Base-by-base conservation (phyloP, 2,329 filamentous ascomycete genomes). In the Torrubiella hemipterigena region DNA sequence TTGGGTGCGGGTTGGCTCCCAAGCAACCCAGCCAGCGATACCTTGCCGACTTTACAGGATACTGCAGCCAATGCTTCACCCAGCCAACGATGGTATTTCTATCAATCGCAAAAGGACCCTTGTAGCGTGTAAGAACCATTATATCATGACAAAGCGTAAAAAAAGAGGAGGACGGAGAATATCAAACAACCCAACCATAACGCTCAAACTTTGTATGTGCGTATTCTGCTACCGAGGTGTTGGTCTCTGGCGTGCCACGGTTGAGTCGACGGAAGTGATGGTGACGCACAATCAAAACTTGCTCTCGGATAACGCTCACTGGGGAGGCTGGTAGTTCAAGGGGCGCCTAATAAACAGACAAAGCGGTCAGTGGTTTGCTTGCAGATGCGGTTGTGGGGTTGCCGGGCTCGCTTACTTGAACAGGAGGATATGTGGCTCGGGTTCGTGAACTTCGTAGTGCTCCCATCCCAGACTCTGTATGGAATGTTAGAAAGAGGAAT, bases 401-500 rank as follows among this genome's bases (percentile, higher is more conserved):
- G n/a, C 13, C 9, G 8, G n/a, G n/a, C n/a, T n/a, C n/a, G n/a
- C 82, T 57, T 64, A 95, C 89, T 98, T 98, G 73, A 98, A 98
- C 19, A 98, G 73, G 33, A 98, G 72, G 50, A 98, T 98, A 57
- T 98, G 91, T 42, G 91, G 91, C 63, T 98, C 91, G 26, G 91
- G 91, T 58, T 96, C 91, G 57, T 98, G 91, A 33, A 98, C 91
- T 59, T 98, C 91, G 55, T 98, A 98, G 58, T 98, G 91, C 56
- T 96, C 89, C 91, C 91, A 98, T 35, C 91, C 91, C 49, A 98
- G 67, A 65, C 89, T 96, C 87, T 96, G 52, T 30, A 27, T 12
- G 14, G 23, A 5, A 7, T 3, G 25, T 32, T 24, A 27, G 22
- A 25, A 14, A 15, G 29, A 13, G 25, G 26, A 16, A 24, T 18